Evolutionary conservation across 176 grass and related monocot species (phyloP).

Genomic region (Phoenix roebelenii): DNA sequence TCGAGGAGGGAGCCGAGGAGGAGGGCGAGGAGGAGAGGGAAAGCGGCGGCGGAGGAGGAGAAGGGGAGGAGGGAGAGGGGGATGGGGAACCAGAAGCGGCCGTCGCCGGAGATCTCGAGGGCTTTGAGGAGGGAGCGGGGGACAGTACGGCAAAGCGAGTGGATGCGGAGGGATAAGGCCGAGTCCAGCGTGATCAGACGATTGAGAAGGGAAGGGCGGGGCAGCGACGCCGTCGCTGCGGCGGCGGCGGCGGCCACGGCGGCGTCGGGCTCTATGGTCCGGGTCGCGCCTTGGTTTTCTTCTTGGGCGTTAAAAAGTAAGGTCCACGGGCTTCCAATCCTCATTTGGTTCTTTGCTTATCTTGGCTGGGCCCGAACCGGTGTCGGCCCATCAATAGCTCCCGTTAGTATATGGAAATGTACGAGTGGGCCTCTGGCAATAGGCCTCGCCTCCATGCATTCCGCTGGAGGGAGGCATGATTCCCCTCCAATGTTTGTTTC

Average conservation of each 20-base stretch:
- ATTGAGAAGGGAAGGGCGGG: slow-evolving; percentile 11
- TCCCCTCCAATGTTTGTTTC: too few relatives aligned
- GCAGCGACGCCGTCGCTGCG: not conserved
- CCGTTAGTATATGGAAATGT: too few relatives aligned
- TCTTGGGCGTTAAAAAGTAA: too few relatives aligned
- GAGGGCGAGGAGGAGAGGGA: slow-evolving; percentile 39
- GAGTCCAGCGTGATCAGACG: slow-evolving; percentile 36
- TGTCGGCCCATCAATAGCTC: too few relatives aligned
- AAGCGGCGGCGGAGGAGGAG: slow-evolving; percentile 30
- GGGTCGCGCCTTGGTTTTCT: too few relatives aligned
- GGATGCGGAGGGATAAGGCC: slow-evolving; percentile 46
- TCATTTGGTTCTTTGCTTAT: too few relatives aligned
- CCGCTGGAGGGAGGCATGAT: too few relatives aligned
- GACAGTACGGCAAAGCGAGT: slow-evolving; percentile 51
- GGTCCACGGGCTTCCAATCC: too few relatives aligned
- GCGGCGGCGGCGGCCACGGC: not conserved
- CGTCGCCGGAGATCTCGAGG: slow-evolving; percentile 74
- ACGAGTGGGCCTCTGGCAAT: too few relatives aligned
- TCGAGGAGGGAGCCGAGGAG: slow-evolving; percentile 55
- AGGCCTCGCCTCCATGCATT: too few relatives aligned
- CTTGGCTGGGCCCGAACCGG: too few relatives aligned
- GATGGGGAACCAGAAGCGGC: slow-evolving; percentile 83
- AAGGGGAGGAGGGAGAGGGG: slow-evolving; percentile 49
- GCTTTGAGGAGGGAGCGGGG: slow-evolving; percentile 79
- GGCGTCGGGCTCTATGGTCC: too few relatives aligned